Evolutionary conservation across 1,284 basidiomycete species (phyloP).

Genomic region (Tetrapyrgos nigripes): DNA sequence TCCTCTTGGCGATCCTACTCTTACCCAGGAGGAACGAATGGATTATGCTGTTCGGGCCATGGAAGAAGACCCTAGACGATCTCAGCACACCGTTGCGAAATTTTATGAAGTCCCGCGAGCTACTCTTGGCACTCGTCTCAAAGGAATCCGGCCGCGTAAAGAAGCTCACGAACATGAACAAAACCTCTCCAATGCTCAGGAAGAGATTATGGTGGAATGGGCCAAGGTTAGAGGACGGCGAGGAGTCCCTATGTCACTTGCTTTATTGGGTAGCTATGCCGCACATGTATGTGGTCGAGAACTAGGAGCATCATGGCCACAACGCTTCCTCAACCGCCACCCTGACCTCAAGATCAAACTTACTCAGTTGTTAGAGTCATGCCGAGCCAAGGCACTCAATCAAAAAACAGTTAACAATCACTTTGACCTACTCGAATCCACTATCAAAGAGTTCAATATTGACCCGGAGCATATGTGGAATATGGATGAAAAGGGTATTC

Average conservation of each 20-base stretch:
- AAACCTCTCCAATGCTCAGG: background rate
- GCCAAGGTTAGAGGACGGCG: background rate
- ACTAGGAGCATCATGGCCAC: background rate
- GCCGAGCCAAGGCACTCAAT: slow-evolving; percentile 13
- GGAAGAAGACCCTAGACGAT: no score
- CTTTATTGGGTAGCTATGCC: background rate
- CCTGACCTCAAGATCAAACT: background rate
- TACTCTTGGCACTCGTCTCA: background rate
- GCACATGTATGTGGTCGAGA: background rate
- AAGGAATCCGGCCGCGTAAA: background rate
- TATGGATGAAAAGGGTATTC: slow-evolving; percentile 29
- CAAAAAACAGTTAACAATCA: slow-evolving; percentile 14
- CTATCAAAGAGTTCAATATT: slow-evolving; percentile 20
- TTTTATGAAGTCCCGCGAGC: slow-evolving; percentile 1
- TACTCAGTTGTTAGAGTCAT: background rate
- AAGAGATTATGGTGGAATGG: slow-evolving; percentile 9
- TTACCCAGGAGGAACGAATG: no score
- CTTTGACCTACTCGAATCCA: slow-evolving; percentile 18
- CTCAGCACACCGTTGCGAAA: no score
- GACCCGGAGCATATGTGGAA: slow-evolving; percentile 27
- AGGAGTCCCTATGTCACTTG: background rate
- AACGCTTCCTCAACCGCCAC: background rate
- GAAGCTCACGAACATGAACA: slow-evolving; percentile 1
- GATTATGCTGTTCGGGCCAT: no score
- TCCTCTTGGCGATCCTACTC: no score